Percentiles rank a stretch among this genome's conserved stretches.
These are phyloP conservation scores for Ophiosphaerella narmari DNA, from an alignment of 2,329 filamentous ascomycete species.

Conservation along the genomic window DNA sequence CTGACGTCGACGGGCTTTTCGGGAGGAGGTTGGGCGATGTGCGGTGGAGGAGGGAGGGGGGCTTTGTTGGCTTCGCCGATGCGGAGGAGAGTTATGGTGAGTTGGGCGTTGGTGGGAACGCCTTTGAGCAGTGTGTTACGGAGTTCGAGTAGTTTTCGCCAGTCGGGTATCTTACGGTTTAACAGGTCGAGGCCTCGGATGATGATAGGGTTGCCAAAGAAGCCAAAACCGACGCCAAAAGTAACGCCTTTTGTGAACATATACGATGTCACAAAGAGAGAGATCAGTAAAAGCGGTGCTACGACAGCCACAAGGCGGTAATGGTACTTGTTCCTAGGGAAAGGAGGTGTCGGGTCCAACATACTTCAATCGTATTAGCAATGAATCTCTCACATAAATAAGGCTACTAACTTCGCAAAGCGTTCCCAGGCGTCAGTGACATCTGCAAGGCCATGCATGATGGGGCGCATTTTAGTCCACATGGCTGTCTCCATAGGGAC, in stretches of 20 bases:
- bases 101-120: slow-evolving; percentile 83
- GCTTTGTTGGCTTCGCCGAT: slow-evolving; percentile 82
- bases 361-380: slow-evolving; percentile 34
- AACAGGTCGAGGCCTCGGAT: slow-evolving; percentile 62
- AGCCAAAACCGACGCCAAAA: slow-evolving; percentile 71
- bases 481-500: slow-evolving; percentile 76
- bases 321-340: slow-evolving; percentile 50
- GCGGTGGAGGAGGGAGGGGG: slow-evolving; percentile 68
- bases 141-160: slow-evolving; percentile 75
- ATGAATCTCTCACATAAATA: background rate
- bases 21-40: slow-evolving; percentile 50
- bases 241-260: slow-evolving; percentile 66
- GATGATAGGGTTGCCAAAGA: slow-evolving; percentile 81
- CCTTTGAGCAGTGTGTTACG: slow-evolving; percentile 78
- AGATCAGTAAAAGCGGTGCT: slow-evolving; percentile 49
- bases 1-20: slow-evolving; percentile 57
- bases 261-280: slow-evolving; percentile 54
- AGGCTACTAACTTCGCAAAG: slow-evolving; percentile 59
- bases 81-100: slow-evolving; percentile 78
- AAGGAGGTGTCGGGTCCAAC: slow-evolving; percentile 55
- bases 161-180: slow-evolving; percentile 68
- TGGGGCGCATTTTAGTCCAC: slow-evolving; percentile 74
- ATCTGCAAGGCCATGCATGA: slow-evolving; percentile 69
- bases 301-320: slow-evolving; percentile 53
- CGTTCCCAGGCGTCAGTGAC: slow-evolving; percentile 67